Evolutionary conservation across 164 flowering plant genomes (phyloP).

Genomic region (Magnolia changhungtana): DNA sequence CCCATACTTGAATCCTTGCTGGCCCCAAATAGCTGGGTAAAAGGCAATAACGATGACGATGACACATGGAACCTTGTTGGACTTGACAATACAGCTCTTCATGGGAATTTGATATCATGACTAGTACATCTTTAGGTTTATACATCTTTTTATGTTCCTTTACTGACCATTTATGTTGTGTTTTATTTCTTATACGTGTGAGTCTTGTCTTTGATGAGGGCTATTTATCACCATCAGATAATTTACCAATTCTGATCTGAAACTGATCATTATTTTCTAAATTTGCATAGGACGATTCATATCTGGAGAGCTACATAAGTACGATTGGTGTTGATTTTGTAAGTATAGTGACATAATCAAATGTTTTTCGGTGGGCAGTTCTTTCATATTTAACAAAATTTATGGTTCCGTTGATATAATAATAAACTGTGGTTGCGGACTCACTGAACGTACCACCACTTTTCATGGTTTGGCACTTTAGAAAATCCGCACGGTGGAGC

Average conservation of each 20-base stretch:
- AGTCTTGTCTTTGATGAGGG: neutral
- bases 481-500: constrained; percentile 52
- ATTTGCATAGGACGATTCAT: constrained; percentile 37
- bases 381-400: neutral
- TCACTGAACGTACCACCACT: neutral
- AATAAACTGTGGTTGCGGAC: neutral
- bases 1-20: too few species aligned
- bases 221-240: neutral
- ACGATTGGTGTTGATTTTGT: constrained; percentile 53
- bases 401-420: neutral
- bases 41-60: too few species aligned
- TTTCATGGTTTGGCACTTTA: constrained; percentile 7
- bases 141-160: neutral
- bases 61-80: neutral
- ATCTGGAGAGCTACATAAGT: constrained; percentile 47
- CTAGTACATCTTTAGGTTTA: neutral
- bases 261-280: neutral
- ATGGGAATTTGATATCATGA: neutral
- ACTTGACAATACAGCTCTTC: neutral
- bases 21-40: too few species aligned
- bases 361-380: neutral
- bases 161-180: neutral
- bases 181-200: neutral
- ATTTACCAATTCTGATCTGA: neutral
- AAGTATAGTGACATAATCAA: constrained; percentile 15